Conservation (phyloP, 2,329 filamentous ascomycete species). For the Fusarium oligoseptatum region DNA sequence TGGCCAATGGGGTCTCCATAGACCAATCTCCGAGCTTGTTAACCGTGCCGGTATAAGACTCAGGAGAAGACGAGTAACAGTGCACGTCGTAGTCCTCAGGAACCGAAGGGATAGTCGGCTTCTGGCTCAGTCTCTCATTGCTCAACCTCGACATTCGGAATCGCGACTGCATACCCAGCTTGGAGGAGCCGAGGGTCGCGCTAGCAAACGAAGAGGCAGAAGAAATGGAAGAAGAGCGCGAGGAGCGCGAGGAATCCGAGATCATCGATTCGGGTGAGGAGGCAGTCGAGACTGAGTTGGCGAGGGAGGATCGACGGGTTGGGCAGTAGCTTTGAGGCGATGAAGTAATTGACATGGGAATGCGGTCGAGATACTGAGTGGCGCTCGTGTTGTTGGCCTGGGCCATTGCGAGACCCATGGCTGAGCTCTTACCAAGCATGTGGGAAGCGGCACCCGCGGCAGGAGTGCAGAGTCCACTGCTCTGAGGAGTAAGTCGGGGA, state of each 20-base stretch:
- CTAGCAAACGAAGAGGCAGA: constrained; percentile 71
- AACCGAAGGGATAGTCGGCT: constrained; percentile 67
- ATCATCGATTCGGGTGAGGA: constrained; percentile 78
- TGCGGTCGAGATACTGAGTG: constrained; percentile 66
- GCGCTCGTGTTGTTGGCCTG: constrained; percentile 63
- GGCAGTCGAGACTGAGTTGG: constrained; percentile 72
- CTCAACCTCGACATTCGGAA: constrained; percentile 71
- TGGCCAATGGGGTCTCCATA: constrained; percentile 61
- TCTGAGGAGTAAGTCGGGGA: constrained; percentile 70
- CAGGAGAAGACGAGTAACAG: constrained; percentile 67
- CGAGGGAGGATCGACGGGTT: constrained; percentile 72
- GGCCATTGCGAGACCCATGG: constrained; percentile 72
- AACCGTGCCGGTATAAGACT: constrained; percentile 67
- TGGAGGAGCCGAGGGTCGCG: constrained; percentile 67
- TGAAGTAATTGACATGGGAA: constrained; percentile 61
- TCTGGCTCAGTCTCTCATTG: constrained; percentile 67
- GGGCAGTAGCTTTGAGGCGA: constrained; percentile 66
- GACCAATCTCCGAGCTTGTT: constrained; percentile 65
- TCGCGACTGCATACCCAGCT: constrained; percentile 71
- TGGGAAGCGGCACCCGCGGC: constrained; percentile 67
- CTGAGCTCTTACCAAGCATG: constrained; percentile 63
- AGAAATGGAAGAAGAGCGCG: constrained; percentile 75
- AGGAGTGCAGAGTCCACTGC: constrained; percentile 70
- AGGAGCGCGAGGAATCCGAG: constrained; percentile 72
- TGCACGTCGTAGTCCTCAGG: constrained; percentile 68